phyloP scores from a whole-genome alignment of 2,329 filamentous ascomycete species.

The Colletotrichum sp. region DNA sequence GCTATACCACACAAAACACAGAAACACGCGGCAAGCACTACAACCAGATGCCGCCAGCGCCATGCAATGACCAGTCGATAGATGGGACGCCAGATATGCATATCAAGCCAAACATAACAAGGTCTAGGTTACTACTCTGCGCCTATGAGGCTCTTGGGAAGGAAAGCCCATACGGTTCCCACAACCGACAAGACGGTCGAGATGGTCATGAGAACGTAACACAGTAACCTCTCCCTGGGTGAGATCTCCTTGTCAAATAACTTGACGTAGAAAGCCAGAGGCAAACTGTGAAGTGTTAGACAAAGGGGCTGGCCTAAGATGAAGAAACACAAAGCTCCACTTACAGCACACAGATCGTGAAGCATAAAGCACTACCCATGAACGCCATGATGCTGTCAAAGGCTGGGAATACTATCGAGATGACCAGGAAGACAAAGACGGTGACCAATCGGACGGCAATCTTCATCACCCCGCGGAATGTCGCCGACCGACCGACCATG shows the following conservation, averaged over 20 bases:
- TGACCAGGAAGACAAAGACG: slow-evolving; percentile 73
- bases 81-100: not conserved
- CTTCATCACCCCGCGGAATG: slow-evolving; percentile 63
- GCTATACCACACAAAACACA: not conserved
- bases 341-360: slow-evolving; percentile 87
- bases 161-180: slow-evolving; percentile 86
- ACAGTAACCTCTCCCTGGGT: slow-evolving; percentile 64
- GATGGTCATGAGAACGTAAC: slow-evolving; percentile 71
- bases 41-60: not conserved
- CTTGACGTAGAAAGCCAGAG: slow-evolving; percentile 87
- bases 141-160: slow-evolving; percentile 77
- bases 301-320: not conserved
- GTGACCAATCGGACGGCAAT: slow-evolving; percentile 67
- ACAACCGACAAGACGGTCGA: slow-evolving; percentile 73
- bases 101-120: not conserved
- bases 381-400: slow-evolving; percentile 93
- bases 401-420: slow-evolving; percentile 72
- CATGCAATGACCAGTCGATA: not conserved
- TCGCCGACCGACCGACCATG: slow-evolving; percentile 57
- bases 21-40: not conserved
- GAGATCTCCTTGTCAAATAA: slow-evolving; percentile 79
- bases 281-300: slow-evolving; percentile 54
- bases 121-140: slow-evolving; percentile 39
- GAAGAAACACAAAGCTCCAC: slow-evolving; percentile 23
- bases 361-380: slow-evolving; percentile 88